Base-by-base conservation (phyloP, 441 rosid species). In the Manihot esculenta region DNA sequence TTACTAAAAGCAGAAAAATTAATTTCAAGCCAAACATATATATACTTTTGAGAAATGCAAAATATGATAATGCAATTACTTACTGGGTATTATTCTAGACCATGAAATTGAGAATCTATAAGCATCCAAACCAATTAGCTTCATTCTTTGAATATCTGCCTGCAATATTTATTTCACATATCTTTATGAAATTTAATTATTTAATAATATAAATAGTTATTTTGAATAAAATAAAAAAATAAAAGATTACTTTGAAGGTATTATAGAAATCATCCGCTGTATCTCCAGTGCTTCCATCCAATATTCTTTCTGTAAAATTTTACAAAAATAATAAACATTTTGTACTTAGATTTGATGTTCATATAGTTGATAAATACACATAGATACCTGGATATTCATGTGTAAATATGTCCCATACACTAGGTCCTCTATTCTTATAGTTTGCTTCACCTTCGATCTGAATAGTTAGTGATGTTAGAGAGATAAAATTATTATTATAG, bases 371-470 rank as follows among this genome's bases (percentile, higher is more conserved):
- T 3, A 21, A 0, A 45, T 1, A 30, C 12, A 20, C 9, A 10
- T 3, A 26, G 18, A 9, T 12, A 27, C 79, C 73, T 80, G 89
- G 95, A 69, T 61, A 80, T 66, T 84, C 47, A 73, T 91, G 94
- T 11, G 92, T 78, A 59, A 85, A 92, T 23, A 75, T 83, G 76
- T 90, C 96, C 96, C 96, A 92, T 24, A 87, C 58, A 45, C 91
- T 81, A 0, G 80, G 84, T 33, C 88, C 89, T 74, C 93, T 86
- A 11, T 93, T 96, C 0, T 79, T 91, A 68, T 68, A 87, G 57
- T 82, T 81, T 68, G 85, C 92, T 26, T 89, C 96, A 69, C 97
- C 97, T 65, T 92, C 97, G 24, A 83, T 72, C 96, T 92, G 74
- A 72, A 80, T 18, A 30, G 35, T 30, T 30, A 30, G 35, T 30